Percentiles rank a stretch among this genome's conserved stretches.
phyloP scores from a whole-genome alignment of 768 basidiomycete genomes.

The Boletus rubescentipes region DNA sequence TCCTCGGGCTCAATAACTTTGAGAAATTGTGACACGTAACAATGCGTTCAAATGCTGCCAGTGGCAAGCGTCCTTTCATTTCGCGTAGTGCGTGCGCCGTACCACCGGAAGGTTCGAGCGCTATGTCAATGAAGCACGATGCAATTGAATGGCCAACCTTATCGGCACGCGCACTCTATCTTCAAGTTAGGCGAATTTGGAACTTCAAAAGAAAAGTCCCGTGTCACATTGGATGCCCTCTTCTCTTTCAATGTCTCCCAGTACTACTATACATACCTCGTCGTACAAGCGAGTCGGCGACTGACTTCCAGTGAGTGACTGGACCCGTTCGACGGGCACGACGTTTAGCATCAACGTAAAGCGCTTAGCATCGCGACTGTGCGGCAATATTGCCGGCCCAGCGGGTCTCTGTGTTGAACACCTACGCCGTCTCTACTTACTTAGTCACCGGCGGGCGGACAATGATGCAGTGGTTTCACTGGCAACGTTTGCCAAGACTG shows the following conservation, averaged over 20 bases:
- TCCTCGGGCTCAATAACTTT: background rate
- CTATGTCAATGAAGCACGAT: background rate
- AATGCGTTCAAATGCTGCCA: background rate
- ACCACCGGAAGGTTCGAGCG: background rate
- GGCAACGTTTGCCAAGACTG: background rate
- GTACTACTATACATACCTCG: too few species aligned
- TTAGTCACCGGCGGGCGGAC: too few species aligned
- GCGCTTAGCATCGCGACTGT: background rate
- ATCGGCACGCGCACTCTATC: background rate
- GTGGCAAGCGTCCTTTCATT: background rate
- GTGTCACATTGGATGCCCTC: too few species aligned
- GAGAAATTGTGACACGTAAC: background rate
- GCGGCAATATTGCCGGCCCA: background rate
- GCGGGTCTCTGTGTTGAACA: background rate
- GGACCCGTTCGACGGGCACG: too few species aligned
- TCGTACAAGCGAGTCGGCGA: too few species aligned
- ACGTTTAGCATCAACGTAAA: background rate
- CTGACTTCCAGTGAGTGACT: too few species aligned
- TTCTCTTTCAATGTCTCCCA: too few species aligned
- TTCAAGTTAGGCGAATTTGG: too few species aligned
- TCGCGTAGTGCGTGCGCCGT: background rate
- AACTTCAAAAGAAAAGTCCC: too few species aligned
- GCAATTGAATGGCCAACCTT: background rate
- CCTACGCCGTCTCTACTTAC: too few species aligned
- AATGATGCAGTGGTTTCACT: too few species aligned